phyloP scores from a whole-genome alignment of 1,284 basidiomycete species.

The Agaricales sp. region DNA sequence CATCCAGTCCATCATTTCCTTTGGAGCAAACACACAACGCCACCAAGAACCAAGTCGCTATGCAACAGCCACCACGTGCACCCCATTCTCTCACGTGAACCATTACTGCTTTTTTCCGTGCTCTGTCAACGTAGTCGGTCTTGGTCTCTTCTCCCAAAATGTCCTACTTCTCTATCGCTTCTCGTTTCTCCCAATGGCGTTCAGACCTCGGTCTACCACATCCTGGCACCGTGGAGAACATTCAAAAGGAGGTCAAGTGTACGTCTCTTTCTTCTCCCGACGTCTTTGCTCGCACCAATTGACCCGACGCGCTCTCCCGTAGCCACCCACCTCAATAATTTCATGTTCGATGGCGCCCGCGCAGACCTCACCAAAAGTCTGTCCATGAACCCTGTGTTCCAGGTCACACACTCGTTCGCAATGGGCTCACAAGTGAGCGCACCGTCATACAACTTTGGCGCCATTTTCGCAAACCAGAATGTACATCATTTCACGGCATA shows the following conservation, averaged over 20 bases:
- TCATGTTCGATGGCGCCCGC: conserved; percentile 93
- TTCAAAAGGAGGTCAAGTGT: conserved; percentile 89
- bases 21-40: too few species aligned
- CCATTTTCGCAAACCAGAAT: conserved; percentile 82
- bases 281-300: conserved; percentile 4
- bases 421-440: conserved; percentile 71
- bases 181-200: conserved; percentile 71
- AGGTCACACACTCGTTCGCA: conserved; percentile 94
- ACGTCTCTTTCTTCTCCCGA: conserved; percentile 14
- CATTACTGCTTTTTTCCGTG: not conserved
- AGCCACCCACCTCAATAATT: conserved; percentile 92
- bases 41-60: not conserved
- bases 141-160: not conserved
- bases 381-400: conserved; percentile 92
- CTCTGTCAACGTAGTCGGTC: not conserved
- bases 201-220: conserved; percentile 71
- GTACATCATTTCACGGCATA: conserved; percentile 29
- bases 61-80: not conserved
- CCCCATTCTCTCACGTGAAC: not conserved
- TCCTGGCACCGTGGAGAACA: conserved; percentile 84
- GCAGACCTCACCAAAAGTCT: conserved; percentile 95
- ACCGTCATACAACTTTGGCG: conserved; percentile 90
- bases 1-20: too few species aligned
- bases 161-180: conserved; percentile 39
- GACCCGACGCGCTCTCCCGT: conserved; percentile 6